phyloP scores from a whole-genome alignment of 2,329 filamentous ascomycete genomes.

The Penicillium sp. region DNA sequence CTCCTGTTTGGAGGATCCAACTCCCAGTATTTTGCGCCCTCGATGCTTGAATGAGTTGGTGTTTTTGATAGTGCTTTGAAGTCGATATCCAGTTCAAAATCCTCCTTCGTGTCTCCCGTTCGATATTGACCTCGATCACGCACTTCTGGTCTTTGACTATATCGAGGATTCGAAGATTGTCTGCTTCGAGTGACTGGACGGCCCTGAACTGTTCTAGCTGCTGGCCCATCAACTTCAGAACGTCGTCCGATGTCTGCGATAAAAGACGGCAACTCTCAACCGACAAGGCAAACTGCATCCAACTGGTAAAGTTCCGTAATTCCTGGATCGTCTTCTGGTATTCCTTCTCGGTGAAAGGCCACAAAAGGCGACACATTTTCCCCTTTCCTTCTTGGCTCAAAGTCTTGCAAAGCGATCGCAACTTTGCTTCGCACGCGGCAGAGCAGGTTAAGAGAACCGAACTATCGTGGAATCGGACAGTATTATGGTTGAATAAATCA shows the following conservation, averaged over 20 bases:
- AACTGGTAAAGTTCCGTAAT: background rate
- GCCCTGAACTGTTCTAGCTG: background rate
- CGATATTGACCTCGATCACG: background rate
- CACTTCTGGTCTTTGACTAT: background rate
- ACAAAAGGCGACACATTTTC: background rate
- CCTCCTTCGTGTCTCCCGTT: background rate
- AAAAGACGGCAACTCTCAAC: background rate
- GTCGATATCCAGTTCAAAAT: constrained; percentile 7
- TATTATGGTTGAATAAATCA: background rate
- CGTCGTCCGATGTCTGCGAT: background rate
- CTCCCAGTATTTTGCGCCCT: background rate
- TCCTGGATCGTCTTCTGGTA: background rate
- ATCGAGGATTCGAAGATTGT: background rate
- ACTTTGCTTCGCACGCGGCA: background rate
- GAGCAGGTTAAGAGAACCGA: background rate
- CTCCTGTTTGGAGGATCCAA: background rate
- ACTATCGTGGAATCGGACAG: background rate
- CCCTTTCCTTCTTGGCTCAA: background rate
- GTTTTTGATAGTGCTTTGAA: constrained; percentile 9
- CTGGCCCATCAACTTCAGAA: background rate
- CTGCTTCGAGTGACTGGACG: background rate
- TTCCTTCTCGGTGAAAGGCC: background rate
- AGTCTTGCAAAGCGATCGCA: background rate
- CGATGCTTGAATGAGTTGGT: constrained; percentile 7
- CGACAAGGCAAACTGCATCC: background rate